Base-by-base conservation (phyloP, 106 monocot genomes). In the Dendrobium chrysotoxum region DNA sequence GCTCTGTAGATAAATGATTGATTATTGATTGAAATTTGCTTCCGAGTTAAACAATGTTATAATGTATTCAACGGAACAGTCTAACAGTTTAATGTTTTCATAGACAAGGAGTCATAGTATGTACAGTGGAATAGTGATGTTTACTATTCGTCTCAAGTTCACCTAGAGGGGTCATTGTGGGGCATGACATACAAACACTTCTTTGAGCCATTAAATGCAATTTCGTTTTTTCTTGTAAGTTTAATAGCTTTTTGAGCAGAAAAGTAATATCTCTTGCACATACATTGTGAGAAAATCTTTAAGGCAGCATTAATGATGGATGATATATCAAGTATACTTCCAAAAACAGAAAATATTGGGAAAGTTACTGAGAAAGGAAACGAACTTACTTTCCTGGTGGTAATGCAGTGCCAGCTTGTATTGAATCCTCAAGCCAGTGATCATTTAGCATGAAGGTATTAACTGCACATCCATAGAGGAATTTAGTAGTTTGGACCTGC, bases 381-480 rank as follows among this genome's bases (percentile, higher is more conserved):
- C 70, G 35, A 54, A 87, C 89, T 85, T 88, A 93, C 95, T 85
- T 92, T 16, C 23, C 53, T 72, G 92, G 92, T 75, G 87, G 78
- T 83, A 92, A 75, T 73, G 87, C 12, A 35, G 25, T 81, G 75
- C 87, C 86, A 75, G 89, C 53, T 75, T 90, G 75, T 85, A 91
- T 30, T 71, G 90, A 90, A 78, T 93, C 90, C 82, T 75, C 28
- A 40, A 91, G 75, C 95, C 95, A 95, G 40, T 81, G 57, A 66
- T 81, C 72, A 83, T 88, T 83, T 35, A 95, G 79, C 57, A 86
- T 80, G 86, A 85, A 93, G 41, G 95, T 74, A 85, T 89, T 82
- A 70, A 84, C 83, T 68, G 95, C 95, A 93, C 95, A 93, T 10
- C 95, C 95, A 88, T 87, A 95, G 72, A 95, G 77, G 80, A 88